Conservation (phyloP, 805 yeast species). For the Pichia ethanolica region DNA sequence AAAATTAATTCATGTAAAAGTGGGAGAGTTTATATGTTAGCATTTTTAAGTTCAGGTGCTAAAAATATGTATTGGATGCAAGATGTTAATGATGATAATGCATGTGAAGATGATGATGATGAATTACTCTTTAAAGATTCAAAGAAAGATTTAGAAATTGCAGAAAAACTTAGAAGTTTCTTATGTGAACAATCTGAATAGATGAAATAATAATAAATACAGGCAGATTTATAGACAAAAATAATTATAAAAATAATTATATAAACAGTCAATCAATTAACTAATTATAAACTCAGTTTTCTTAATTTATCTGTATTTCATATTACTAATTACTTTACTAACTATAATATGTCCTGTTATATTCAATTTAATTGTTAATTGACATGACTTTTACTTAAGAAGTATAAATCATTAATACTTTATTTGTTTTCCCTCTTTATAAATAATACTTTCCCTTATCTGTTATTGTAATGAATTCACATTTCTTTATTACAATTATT, state of each 20-base stretch:
- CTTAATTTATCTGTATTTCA: too few species aligned
- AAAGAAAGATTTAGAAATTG: slow-evolving; percentile 45
- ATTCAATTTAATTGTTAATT: too few species aligned
- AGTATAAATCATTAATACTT: too few species aligned
- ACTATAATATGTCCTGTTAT: too few species aligned
- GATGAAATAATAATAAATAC: background rate
- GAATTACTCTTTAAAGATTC: slow-evolving; percentile 41
- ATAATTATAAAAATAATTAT: background rate
- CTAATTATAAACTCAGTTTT: too few species aligned
- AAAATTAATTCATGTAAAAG: slow-evolving; percentile 61
- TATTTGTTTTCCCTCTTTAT: too few species aligned
- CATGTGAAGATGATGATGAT: slow-evolving; percentile 51
- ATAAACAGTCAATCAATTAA: too few species aligned
- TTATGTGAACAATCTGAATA: slow-evolving; percentile 19
- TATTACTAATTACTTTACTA: too few species aligned
- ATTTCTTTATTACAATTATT: too few species aligned
- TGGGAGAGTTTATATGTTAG: slow-evolving; percentile 57
- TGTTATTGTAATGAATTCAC: too few species aligned
- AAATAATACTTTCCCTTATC: too few species aligned
- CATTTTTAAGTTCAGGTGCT: slow-evolving; percentile 31
- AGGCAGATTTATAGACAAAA: background rate
- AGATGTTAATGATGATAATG: slow-evolving; percentile 33
- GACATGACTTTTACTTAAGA: too few species aligned
- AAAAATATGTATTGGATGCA: slow-evolving; percentile 68
- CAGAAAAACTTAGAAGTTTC: slow-evolving; percentile 44